Conservation (phyloP, 495 filamentous ascomycete genomes). For the Penicillium pancosmium region DNA sequence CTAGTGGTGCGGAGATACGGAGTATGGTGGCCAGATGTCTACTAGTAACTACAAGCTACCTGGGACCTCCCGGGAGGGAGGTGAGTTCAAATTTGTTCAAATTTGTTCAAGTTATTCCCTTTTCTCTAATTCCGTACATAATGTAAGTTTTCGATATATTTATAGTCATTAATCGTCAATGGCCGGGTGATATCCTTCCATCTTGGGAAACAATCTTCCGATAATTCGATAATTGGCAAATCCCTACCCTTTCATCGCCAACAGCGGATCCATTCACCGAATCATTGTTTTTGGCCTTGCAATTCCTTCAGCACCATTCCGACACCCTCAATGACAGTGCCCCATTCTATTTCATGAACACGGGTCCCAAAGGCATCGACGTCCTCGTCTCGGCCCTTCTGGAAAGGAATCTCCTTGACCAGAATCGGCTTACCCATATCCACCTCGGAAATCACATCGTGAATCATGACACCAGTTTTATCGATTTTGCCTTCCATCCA, state of each 20-base stretch:
- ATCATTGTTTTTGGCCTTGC: slow-evolving; percentile 33
- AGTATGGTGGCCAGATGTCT: too few species aligned
- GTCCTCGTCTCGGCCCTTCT: slow-evolving; percentile 61
- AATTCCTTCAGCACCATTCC: slow-evolving; percentile 56
- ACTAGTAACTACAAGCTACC: too few species aligned
- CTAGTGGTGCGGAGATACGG: too few species aligned
- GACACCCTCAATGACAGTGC: slow-evolving; percentile 68
- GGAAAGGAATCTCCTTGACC: slow-evolving; percentile 69
- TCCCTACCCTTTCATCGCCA: slow-evolving; percentile 1
- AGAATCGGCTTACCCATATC: slow-evolving; percentile 80
- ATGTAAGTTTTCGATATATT: background rate
- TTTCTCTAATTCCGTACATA: background rate
- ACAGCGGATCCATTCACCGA: slow-evolving; percentile 4
- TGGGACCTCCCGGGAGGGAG: too few species aligned
- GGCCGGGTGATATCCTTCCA: slow-evolving; percentile 11
- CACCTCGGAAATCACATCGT: slow-evolving; percentile 83
- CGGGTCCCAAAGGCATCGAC: slow-evolving; percentile 67
- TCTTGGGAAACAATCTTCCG: background rate
- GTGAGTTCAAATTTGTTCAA: background rate
- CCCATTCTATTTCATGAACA: slow-evolving; percentile 73
- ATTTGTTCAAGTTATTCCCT: background rate
- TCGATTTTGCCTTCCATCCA: slow-evolving; percentile 72
- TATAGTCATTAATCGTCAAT: slow-evolving; percentile 34
- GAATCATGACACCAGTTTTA: slow-evolving; percentile 91
- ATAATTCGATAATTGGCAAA: background rate